Percentiles rank a stretch among this genome's conserved stretches.
phyloP scores from a whole-genome alignment of 1,139 yeast genomes.

The Pichia sp. region DNA sequence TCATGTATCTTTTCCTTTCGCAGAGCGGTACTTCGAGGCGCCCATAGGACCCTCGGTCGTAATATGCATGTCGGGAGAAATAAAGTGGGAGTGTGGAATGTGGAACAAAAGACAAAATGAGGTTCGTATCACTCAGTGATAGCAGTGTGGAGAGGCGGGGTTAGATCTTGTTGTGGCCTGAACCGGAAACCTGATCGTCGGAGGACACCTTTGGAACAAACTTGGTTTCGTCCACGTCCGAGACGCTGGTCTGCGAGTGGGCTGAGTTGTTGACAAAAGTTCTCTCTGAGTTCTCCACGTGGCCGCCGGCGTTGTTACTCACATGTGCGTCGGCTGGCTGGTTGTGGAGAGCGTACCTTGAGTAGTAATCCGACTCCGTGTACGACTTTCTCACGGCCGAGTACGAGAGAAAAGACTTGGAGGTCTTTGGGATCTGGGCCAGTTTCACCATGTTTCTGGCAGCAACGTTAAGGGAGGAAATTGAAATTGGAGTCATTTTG shows the following conservation, averaged over 20 bases:
- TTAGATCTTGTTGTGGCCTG: conserved; percentile 24
- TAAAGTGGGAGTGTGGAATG: too few species aligned
- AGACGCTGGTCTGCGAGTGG: conserved; percentile 9
- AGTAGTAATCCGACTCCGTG: conserved; percentile 23
- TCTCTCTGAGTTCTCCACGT: conserved; percentile 28
- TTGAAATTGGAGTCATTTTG: conserved; percentile 23
- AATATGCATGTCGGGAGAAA: neutral
- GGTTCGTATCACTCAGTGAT: too few species aligned
- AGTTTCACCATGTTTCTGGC: conserved; percentile 25
- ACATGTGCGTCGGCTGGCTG: conserved; percentile 19
- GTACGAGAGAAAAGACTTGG: conserved; percentile 24
- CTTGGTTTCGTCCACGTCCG: conserved; percentile 13
- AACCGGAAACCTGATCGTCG: conserved; percentile 25
- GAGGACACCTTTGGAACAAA: conserved; percentile 32
- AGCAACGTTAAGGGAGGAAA: conserved; percentile 24
- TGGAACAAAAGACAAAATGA: too few species aligned
- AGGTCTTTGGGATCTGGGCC: conserved; percentile 3
- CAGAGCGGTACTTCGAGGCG: too few species aligned
- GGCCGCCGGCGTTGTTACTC: conserved; percentile 30
- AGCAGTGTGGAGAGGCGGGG: too few species aligned
- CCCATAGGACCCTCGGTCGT: neutral
- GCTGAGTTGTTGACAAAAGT: conserved; percentile 27
- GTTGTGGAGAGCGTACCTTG: conserved; percentile 17
- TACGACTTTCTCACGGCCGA: conserved; percentile 22
- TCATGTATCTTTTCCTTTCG: neutral